Evolutionary conservation across 148 eudicot genomes (phyloP).

Genomic region (Oxyria digyna): DNA sequence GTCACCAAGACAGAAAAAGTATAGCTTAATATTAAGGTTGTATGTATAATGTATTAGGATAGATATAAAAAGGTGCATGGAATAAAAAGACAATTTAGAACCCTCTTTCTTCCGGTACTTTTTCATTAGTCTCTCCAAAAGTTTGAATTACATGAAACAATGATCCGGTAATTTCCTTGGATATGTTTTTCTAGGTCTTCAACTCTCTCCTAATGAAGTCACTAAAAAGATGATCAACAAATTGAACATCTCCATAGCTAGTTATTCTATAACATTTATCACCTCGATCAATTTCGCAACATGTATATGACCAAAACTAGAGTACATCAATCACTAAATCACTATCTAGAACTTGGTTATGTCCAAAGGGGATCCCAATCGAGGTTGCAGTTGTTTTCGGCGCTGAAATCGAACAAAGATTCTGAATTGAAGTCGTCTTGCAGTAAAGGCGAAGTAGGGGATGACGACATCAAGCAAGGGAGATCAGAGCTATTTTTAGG

Average conservation of each 20-base stretch:
- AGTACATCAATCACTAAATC: neutral
- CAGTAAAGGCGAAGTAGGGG: neutral
- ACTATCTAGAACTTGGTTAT: neutral
- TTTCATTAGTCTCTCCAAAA: neutral
- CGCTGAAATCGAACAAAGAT: neutral
- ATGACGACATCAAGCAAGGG: neutral
- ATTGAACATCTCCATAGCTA: neutral
- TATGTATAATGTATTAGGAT: no score
- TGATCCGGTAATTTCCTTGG: neutral
- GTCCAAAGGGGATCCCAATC: conserved; percentile 8
- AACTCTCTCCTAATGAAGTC: neutral
- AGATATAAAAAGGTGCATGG: neutral
- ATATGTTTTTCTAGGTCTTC: neutral
- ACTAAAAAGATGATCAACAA: neutral
- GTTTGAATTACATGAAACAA: neutral
- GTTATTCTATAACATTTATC: neutral
- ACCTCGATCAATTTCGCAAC: neutral
- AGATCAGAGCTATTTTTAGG: neutral
- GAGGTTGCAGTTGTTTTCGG: neutral
- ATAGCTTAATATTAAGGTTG: neutral
- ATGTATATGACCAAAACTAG: neutral
- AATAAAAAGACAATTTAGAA: neutral
- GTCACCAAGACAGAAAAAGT: no score
- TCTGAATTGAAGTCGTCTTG: neutral
- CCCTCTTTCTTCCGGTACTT: neutral